Conservation (phyloP, 257 asterid genomes). For the Nicotiana tabacum region DNA sequence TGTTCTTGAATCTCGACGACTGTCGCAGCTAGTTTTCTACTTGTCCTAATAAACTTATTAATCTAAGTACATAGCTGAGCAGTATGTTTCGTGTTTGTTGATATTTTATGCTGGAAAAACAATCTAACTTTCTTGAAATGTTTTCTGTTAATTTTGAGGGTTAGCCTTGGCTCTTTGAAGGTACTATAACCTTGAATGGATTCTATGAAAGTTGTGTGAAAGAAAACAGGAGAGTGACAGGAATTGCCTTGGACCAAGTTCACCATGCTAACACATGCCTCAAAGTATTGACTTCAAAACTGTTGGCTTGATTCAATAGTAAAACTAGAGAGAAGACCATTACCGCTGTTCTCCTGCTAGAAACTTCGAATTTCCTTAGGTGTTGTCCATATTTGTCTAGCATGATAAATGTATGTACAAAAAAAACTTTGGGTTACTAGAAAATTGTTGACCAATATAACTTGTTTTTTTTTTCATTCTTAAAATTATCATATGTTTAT, state of each 20-base stretch:
- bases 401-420: not conserved
- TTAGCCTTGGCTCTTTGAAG: not conserved
- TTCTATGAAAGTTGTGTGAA: not conserved
- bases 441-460: not conserved
- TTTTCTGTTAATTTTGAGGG: not conserved
- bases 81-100: not conserved
- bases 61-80: not conserved
- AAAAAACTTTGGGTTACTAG: not conserved
- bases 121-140: not conserved
- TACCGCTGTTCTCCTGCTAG: not conserved
- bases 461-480: not conserved
- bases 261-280: not conserved
- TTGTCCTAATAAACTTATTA: not conserved
- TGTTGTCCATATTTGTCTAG: not conserved
- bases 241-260: not conserved
- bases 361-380: not conserved
- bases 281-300: not conserved
- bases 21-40: conserved; percentile 1
- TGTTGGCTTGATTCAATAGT: not conserved
- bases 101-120: not conserved
- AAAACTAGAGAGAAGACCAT: not conserved
- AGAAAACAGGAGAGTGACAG: not conserved
- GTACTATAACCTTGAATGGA: not conserved
- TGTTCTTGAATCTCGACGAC: not conserved
- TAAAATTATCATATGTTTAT: not conserved